Base-by-base conservation (phyloP, 495 filamentous ascomycete species). In the Niebla homalea region DNA sequence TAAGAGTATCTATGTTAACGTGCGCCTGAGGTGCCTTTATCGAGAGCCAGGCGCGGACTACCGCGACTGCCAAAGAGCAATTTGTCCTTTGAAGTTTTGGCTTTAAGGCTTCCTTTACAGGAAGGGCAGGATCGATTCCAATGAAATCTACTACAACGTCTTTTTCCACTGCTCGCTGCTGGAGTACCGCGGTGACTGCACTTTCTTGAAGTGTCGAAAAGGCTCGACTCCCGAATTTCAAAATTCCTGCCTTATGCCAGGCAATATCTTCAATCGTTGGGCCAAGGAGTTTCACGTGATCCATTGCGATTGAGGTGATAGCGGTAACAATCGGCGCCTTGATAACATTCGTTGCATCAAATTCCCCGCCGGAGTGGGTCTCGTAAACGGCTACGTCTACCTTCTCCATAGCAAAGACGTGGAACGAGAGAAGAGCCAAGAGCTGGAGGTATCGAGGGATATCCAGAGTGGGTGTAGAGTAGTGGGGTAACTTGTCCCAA, bases 161-260 rank as follows among this genome's bases (percentile, higher is more conserved):
- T 58, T 75, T 81, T 54, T 92, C 85, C 3, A 56, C 52, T 1
- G 85, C 87, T 26, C 87, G 73, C 18, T 72, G 51, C 32, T 69
- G 52, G 20, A 94, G 59, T 5, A 92, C 82, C 29, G 67, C 60
- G 19, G 74, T 58, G 1, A 81, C 80, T 2, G 54, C 64, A 2
- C 68, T 58, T 0, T 71, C 66, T 62, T 94, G 86, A 12, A 68
- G 69, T 0, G 82, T 72, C 0, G 81, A 84, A 47, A 90, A 85
- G 3, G 81, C 84, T 3, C 74, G 70, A 7, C 69, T 67, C 0
- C 74, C 79, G 4, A 54, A 14, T 60, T 90, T 95, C 67, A 92
- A 79, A 38, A 94, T 84, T 7, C 87, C 88, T 0, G 77, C 77
- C 61, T 95, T 94, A 59, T 94, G 86, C 87, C 87, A 93, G 4